phyloP scores from a whole-genome alignment of 495 filamentous ascomycete species.

The Penicillium goetzii region DNA sequence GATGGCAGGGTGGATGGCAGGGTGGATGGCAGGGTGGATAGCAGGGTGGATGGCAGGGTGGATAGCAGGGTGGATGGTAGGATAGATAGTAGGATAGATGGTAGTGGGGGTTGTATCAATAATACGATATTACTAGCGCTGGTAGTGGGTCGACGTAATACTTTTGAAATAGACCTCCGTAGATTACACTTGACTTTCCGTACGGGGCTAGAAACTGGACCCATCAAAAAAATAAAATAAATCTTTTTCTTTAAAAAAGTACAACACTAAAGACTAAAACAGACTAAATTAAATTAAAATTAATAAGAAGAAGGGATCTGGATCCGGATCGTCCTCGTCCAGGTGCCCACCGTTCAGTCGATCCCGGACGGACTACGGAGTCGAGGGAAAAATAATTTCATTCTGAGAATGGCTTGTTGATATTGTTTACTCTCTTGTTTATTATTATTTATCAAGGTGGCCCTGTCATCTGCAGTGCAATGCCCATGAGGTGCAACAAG shows the following conservation, averaged over 20 bases:
- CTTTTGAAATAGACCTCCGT: no score
- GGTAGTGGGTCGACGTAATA: no score
- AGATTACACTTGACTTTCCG: background rate
- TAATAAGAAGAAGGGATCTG: conserved; percentile 29
- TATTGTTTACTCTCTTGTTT: background rate
- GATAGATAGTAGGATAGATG: no score
- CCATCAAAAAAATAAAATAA: conserved; percentile 10
- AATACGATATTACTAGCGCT: no score
- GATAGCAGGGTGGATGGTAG: no score
- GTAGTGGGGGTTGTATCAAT: no score
- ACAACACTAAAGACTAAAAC: conserved; percentile 6
- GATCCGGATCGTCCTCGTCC: conserved; percentile 34
- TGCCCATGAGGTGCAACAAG: conserved; percentile 18
- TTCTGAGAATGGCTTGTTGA: no score
- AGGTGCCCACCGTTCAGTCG: conserved; percentile 26
- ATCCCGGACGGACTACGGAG: conserved; percentile 9
- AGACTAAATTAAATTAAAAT: conserved; percentile 17
- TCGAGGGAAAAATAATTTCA: background rate
- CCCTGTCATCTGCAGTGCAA: conserved; percentile 13
- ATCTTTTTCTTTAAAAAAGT: background rate
- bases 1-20: no score
- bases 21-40: no score
- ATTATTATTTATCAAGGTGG: background rate
- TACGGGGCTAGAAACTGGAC: conserved; percentile 17
- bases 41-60: no score